Conservation (phyloP, 2,329 filamentous ascomycete genomes). For the Cordyceps cicadae region DNA sequence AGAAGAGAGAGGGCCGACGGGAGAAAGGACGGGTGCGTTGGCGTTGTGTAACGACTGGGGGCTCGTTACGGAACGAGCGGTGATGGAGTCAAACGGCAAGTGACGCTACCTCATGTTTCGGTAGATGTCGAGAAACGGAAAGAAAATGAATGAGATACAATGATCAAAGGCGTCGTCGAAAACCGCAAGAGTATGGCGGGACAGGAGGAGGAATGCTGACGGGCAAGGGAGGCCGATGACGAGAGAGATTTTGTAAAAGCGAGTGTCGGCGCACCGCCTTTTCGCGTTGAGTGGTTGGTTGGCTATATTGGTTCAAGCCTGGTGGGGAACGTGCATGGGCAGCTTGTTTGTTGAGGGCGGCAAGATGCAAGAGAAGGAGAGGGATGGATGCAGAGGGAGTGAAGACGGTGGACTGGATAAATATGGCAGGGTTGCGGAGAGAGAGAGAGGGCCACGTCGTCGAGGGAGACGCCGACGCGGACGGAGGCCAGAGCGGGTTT, state of each 20-base stretch:
- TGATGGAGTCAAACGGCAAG: not conserved
- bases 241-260: constrained; percentile 2
- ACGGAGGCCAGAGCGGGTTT: not conserved
- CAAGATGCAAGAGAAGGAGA: not conserved
- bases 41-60: constrained; percentile 2
- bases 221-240: not conserved
- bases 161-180: no score
- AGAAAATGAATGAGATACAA: not conserved
- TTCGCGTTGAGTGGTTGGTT: not conserved
- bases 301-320: not conserved
- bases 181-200: not conserved
- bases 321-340: no score
- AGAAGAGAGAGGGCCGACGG: no score
- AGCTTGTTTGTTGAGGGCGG: not conserved
- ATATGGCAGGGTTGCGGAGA: not conserved
- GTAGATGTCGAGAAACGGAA: not conserved
- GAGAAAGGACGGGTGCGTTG: not conserved
- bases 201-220: not conserved
- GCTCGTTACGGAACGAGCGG: not conserved
- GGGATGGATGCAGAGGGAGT: not conserved
- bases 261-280: constrained; percentile 4
- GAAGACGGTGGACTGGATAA: not conserved
- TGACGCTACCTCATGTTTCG: not conserved
- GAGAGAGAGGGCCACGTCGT: constrained; percentile 5
- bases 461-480: not conserved